Evolutionary conservation across 139 green algal species (phyloP).

Genomic region (Spirogloea muscicola): DNA sequence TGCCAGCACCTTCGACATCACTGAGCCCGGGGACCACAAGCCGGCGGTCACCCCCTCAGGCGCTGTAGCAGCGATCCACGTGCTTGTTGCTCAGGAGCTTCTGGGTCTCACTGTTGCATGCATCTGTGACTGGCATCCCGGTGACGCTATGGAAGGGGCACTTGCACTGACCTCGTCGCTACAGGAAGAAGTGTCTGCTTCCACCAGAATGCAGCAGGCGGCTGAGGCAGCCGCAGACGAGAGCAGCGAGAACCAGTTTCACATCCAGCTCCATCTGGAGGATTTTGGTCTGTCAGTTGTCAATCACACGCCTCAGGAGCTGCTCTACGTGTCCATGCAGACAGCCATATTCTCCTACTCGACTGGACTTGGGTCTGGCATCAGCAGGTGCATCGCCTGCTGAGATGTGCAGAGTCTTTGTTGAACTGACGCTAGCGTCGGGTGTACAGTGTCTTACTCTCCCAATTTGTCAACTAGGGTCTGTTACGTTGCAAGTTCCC

Average conservation of each 20-base stretch:
- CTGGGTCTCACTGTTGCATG: slow-evolving; percentile 10
- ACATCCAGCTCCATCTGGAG: slow-evolving; percentile 30
- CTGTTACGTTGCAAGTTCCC: too few relatives aligned
- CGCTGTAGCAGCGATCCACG: slow-evolving; percentile 17
- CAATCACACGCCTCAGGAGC: slow-evolving; percentile 38
- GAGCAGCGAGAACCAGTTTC: slow-evolving; percentile 9
- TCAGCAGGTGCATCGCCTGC: too few relatives aligned
- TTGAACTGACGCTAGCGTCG: too few relatives aligned
- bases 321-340: slow-evolving; percentile 47
- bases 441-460: too few relatives aligned
- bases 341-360: slow-evolving; percentile 18
- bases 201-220: too few relatives aligned
- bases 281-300: slow-evolving; percentile 44
- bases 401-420: too few relatives aligned
- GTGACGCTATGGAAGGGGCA: neutral
- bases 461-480: too few relatives aligned
- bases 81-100: slow-evolving; percentile 1
- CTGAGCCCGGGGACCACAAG: slow-evolving; percentile 15
- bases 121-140: slow-evolving; percentile 20
- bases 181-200: neutral
- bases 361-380: too few relatives aligned
- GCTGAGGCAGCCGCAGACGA: neutral
- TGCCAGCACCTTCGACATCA: neutral
- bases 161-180: neutral
- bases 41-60: neutral